Evolutionary conservation across 1,139 yeast genomes (phyloP), one percentile per base, ranked within the genome.

Genomic region (Debaryomyces nepalensis): DNA sequence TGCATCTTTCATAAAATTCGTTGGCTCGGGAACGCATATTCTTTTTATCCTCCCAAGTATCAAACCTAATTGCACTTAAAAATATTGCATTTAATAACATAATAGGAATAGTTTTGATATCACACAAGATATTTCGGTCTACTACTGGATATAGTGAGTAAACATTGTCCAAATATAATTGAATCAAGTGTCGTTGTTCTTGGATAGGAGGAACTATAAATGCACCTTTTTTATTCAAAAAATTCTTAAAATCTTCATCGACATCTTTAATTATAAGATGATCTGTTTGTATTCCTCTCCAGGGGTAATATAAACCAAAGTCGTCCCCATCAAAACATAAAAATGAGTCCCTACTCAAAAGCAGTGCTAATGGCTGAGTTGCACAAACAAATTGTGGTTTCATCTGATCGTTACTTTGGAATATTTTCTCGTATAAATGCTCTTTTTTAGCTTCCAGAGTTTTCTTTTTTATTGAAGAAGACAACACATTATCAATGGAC

Each of bases 91-190:
- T 62, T n/a, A 61, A 44, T 18, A 61, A 42, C 7, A 63, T 43
- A 4, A 53, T 46, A 0, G 66, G 63, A 3, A 50, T 35, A 0
- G 26, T 27, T 5, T 47, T 43, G 2, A 58, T 32, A 18, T 50
- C 34, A 10, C 53, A 32, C 15, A 54, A 21, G 6, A 49, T 44
- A 18, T 43, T 40, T 15, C 61, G 40, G 6, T 55, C 57, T 10
- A 61, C 58, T 14, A 61, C 60, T 1, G 67, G 67, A 37, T 51
- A 56, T 12, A 62, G 35, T 3, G 65, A 64, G 39, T 62, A 61
- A 8, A 53, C 26, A 21, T 54, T 52, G 5, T 57, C 58, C 6
- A 61, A 40, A 37, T 45, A 62, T 10, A 58, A 30, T n/a, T 35
- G 31, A 2, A 63, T 40, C 39, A 61, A 43, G 10, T 47, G 42